phyloP scores from a whole-genome alignment of 2,329 filamentous ascomycete species.

The Ilyonectria destructans region DNA sequence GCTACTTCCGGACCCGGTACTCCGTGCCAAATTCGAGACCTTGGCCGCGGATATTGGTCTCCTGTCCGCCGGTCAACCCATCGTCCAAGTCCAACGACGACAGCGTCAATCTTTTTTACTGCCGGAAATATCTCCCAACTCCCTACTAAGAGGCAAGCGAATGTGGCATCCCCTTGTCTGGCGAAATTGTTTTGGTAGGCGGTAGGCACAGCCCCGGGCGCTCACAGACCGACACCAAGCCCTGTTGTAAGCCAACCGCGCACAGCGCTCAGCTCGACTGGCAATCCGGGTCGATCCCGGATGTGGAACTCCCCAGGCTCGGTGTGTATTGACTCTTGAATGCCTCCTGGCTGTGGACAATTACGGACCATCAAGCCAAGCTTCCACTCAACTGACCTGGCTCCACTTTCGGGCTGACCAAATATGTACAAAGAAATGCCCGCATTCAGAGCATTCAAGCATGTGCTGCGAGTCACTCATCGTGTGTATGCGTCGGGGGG shows the following conservation, averaged over 20 bases:
- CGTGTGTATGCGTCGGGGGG: slow-evolving; percentile 5
- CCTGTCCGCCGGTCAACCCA: background rate
- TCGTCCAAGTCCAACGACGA: background rate
- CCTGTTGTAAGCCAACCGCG: background rate
- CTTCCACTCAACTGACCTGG: background rate
- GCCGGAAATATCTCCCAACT: background rate
- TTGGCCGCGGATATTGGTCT: background rate
- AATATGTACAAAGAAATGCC: background rate
- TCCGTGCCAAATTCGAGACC: background rate
- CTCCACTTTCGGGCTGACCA: background rate
- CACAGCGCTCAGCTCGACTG: background rate
- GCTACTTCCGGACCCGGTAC: background rate
- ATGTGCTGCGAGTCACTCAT: slow-evolving; percentile 37
- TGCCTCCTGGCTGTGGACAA: background rate
- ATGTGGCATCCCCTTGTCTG: background rate
- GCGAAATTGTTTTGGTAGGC: background rate
- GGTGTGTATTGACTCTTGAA: background rate
- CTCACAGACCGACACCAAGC: background rate
- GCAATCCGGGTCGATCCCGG: background rate
- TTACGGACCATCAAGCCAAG: background rate
- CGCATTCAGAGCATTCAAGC: background rate
- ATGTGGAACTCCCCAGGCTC: background rate
- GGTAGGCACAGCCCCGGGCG: background rate
- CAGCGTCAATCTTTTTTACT: background rate
- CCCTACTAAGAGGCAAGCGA: background rate